These are phyloP conservation scores for Tolypocladium cylindrosporum DNA, from an alignment of 2,329 filamentous ascomycete genomes.

Conservation along the genomic window DNA sequence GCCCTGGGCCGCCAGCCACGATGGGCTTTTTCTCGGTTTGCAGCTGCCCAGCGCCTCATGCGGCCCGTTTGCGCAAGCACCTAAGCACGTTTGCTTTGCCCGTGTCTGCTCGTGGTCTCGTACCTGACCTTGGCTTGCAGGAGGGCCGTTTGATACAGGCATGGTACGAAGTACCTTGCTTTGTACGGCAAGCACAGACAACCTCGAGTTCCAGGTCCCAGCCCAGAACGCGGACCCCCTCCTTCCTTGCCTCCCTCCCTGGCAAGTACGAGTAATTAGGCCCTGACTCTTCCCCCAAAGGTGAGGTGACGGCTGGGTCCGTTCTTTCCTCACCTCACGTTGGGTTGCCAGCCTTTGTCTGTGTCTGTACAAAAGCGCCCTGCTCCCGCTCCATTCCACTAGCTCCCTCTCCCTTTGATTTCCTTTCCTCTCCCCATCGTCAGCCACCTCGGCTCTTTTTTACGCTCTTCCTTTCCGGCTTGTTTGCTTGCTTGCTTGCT, in stretches of 20 bases:
- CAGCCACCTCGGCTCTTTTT: constrained; percentile 3
- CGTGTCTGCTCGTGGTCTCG: not conserved
- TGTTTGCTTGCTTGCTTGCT: constrained; percentile 1
- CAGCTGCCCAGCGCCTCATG: not conserved
- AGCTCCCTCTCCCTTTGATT: constrained; percentile 4
- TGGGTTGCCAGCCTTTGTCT: not conserved
- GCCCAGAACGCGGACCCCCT: not conserved
- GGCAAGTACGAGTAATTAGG: constrained; percentile 3
- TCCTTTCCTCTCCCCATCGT: constrained; percentile 1
- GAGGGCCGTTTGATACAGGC: not conserved
- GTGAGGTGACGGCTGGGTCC: constrained; percentile 1
- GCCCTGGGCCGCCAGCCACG: constrained; percentile 3
- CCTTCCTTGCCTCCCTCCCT: constrained; percentile 3
- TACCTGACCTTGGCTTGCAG: not conserved
- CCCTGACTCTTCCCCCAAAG: constrained; percentile 4
- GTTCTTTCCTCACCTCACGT: constrained; percentile 3
- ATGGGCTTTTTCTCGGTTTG: not conserved
- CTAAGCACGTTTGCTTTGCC: not conserved
- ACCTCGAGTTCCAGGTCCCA: not conserved
- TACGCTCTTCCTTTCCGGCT: not conserved
- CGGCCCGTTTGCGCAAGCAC: not conserved
- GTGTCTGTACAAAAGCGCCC: constrained; percentile 9
- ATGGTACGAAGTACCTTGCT: not conserved
- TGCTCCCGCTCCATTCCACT: constrained; percentile 7
- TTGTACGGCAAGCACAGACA: not conserved